Evolutionary conservation across 1,284 basidiomycete species (phyloP), one percentile per base, ranked within the genome.

Genomic region (Trichosporon faecale): DNA sequence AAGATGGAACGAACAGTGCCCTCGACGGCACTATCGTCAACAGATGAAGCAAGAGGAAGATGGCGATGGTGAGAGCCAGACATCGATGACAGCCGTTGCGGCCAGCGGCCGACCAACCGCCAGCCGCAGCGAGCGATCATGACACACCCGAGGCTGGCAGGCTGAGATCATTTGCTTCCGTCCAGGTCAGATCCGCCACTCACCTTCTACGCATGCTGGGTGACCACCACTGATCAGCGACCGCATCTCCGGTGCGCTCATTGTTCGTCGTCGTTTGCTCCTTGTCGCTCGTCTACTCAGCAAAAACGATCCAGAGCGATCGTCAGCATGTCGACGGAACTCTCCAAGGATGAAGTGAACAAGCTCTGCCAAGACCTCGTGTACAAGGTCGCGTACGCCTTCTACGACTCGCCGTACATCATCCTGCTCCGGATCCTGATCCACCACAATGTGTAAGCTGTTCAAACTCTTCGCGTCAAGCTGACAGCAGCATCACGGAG

Each of bases 391-490:
- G 90, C 91, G 35, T 89, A 96, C 76, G 90, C 92, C 40, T 98
- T 99, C 84, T 99, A 98, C 85, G 94, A 98, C 82, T 88, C 92
- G 70, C 92, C 92, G 78, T 95, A 89, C 82, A 92, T 91, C 75
- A 91, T 98, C 73, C 89, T 98, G 68, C 86, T 98, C 86, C 95
- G 98, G 84, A 91, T 95, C 84, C 89, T 99, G 78, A 89, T 94
- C 73, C 89, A 91, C 75, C 90, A 94, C 84, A 89, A 91, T 76
- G 93, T 95, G 93, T 97, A 88, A 29, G 69, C 55, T 2, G 16
- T 5, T 3, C 12, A 27, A 5, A 2, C 11, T 31, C 14, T 4
- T 11, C 11, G 14, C 3, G 7, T 1, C 6, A 5, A 52, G 61
- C 68, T 66, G 25, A 46, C 61, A 21, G 18, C 2, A 81, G 80